Evolutionary conservation across 345 rosid species (phyloP).

Genomic region (Durio zibethinus): DNA sequence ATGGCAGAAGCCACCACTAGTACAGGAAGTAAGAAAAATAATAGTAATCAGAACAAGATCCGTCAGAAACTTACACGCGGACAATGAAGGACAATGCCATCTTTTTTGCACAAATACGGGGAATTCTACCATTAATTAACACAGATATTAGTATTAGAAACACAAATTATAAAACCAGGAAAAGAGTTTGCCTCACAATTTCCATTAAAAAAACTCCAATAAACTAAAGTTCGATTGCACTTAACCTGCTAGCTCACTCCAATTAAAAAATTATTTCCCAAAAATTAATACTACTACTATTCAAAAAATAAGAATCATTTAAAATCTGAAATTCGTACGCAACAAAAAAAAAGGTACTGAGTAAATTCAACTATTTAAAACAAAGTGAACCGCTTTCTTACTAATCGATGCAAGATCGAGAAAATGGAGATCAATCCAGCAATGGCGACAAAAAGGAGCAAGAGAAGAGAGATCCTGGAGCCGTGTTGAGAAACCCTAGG

Average conservation of each 20-base stretch:
- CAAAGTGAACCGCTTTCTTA: conserved; percentile 28
- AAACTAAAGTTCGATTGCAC: not conserved
- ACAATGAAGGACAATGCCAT: conserved; percentile 93
- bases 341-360: not conserved
- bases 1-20: not conserved
- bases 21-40: not conserved
- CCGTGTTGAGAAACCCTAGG: conserved; percentile 62
- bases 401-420: conserved; percentile 62
- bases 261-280: not conserved
- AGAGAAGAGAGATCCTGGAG: conserved; percentile 51
- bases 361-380: conserved; percentile 4
- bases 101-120: conserved; percentile 89
- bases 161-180: not conserved
- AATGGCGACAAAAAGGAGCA: conserved; percentile 44
- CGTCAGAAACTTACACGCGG: conserved; percentile 63
- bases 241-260: not conserved
- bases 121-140: conserved; percentile 48
- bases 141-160: conserved; percentile 6
- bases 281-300: not conserved
- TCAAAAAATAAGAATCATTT: not conserved
- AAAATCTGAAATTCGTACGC: not conserved
- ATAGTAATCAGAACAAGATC: not conserved
- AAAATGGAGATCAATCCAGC: conserved; percentile 71
- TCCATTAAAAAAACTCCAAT: not conserved
- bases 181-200: not conserved